A percentile compares a stretch with the other conserved stretches of the same genome.
Conservation (phyloP, 495 filamentous ascomycete species). For the Xylaria venustula region DNA sequence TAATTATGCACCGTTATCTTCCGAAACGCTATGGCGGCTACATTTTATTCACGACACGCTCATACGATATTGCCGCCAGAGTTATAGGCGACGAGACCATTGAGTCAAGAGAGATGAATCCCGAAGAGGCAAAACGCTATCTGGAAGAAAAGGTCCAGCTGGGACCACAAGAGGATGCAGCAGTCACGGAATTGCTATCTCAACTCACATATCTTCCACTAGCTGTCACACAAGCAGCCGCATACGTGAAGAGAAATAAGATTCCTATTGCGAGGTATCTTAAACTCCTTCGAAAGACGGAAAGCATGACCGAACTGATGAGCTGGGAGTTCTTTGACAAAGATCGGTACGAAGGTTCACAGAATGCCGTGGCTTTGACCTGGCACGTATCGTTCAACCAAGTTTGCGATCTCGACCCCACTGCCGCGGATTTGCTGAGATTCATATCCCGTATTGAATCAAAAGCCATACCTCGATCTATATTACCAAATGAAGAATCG, state of each 20-base stretch:
- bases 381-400: slow-evolving; percentile 56
- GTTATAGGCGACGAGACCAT: slow-evolving; percentile 23
- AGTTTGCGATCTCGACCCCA: slow-evolving; percentile 30
- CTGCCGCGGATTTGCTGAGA: slow-evolving; percentile 38
- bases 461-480: slow-evolving; percentile 33
- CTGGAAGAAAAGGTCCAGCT: slow-evolving; percentile 25
- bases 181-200: slow-evolving; percentile 24
- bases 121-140: slow-evolving; percentile 19
- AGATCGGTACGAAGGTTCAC: slow-evolving; percentile 36
- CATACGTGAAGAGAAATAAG: slow-evolving; percentile 45
- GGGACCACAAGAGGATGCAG: background rate
- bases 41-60: slow-evolving; percentile 39
- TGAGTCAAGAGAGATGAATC: slow-evolving; percentile 28
- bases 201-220: slow-evolving; percentile 44
- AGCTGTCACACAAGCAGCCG: slow-evolving; percentile 47
- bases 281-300: slow-evolving; percentile 38
- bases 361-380: slow-evolving; percentile 54
- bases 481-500: slow-evolving; percentile 28
- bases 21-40: slow-evolving; percentile 31
- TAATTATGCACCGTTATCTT: slow-evolving; percentile 26
- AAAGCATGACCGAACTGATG: slow-evolving; percentile 41
- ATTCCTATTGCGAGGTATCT: slow-evolving; percentile 44
- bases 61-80: slow-evolving; percentile 22
- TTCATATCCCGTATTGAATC: slow-evolving; percentile 46
- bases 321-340: slow-evolving; percentile 52